Evolutionary conservation across 2,329 filamentous ascomycete species (phyloP).

Genomic region (Ascosphaera pollenicola): DNA sequence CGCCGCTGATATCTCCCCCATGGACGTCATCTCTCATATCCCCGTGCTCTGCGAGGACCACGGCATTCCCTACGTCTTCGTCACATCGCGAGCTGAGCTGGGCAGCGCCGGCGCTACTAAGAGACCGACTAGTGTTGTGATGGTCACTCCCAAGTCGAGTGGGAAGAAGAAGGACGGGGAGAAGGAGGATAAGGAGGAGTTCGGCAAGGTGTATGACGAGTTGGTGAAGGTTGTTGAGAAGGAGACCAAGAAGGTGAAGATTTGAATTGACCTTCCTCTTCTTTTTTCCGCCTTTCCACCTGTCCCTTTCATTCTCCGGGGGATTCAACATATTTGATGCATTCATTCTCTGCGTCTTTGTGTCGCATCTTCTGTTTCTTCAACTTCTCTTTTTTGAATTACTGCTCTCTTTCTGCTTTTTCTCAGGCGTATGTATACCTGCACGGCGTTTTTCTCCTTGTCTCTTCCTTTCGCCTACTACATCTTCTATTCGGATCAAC

Average conservation of each 20-base stretch:
- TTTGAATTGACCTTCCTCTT: constrained; percentile 13
- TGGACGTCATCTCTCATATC: constrained; percentile 97
- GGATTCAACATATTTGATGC: constrained; percentile 1
- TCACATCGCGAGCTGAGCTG: constrained; percentile 77
- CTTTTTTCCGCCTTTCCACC: constrained; percentile 1
- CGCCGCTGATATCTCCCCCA: constrained; percentile 90
- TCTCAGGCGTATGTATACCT: constrained; percentile 1
- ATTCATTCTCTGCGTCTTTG: constrained; percentile 8
- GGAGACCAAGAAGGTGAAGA: constrained; percentile 33
- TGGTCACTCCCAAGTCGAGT: constrained; percentile 38
- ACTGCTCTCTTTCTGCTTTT: neutral
- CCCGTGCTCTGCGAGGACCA: constrained; percentile 97
- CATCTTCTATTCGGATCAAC: constrained; percentile 6
- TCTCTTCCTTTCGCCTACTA: constrained; percentile 1
- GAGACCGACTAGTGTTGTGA: constrained; percentile 87
- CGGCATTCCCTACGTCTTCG: constrained; percentile 90
- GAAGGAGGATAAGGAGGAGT: constrained; percentile 26
- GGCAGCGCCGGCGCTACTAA: constrained; percentile 88
- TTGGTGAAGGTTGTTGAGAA: constrained; percentile 37
- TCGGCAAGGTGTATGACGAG: constrained; percentile 31
- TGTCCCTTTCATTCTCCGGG: constrained; percentile 6
- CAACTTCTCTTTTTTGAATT: neutral
- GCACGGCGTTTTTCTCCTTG: neutral
- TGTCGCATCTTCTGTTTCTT: constrained; percentile 4
- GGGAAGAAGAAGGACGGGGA: constrained; percentile 28